Conservation (phyloP, 257 asterid species). For the Solanum tarijense region DNA sequence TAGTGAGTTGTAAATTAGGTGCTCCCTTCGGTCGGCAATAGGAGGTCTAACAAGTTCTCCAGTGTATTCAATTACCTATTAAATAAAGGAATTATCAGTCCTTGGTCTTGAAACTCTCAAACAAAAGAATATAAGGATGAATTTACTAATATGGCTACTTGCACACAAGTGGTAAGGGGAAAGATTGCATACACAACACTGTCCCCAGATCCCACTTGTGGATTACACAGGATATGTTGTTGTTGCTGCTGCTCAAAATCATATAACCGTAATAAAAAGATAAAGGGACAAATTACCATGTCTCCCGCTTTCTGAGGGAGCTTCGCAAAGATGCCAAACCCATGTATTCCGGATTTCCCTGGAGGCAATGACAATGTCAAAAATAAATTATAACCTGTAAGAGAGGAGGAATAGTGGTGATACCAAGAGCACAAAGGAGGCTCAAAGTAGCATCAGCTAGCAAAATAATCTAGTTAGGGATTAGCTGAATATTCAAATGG, state of each 20-base stretch:
- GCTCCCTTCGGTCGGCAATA: slow-evolving; percentile 96
- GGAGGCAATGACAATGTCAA: slow-evolving; percentile 18
- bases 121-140: slow-evolving; percentile 3
- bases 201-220: background rate
- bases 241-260: background rate
- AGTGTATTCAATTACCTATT: slow-evolving; percentile 78
- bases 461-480: background rate
- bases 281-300: slow-evolving; percentile 42
- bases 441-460: background rate
- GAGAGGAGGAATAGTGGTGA: background rate
- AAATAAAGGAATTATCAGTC: slow-evolving; percentile 11
- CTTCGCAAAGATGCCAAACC: slow-evolving; percentile 84
- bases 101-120: slow-evolving; percentile 3
- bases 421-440: background rate
- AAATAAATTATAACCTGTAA: background rate
- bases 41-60: slow-evolving; percentile 93
- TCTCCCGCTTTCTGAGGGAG: slow-evolving; percentile 90
- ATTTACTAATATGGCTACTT: background rate
- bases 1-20: slow-evolving; percentile 71
- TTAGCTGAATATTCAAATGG: background rate
- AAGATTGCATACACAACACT: background rate
- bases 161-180: background rate
- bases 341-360: slow-evolving; percentile 98
- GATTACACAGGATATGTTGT: background rate
- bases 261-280: slow-evolving; percentile 3